phyloP scores from a whole-genome alignment of 192 early-diverging fungal species.

The Coemansia sp. region DNA sequence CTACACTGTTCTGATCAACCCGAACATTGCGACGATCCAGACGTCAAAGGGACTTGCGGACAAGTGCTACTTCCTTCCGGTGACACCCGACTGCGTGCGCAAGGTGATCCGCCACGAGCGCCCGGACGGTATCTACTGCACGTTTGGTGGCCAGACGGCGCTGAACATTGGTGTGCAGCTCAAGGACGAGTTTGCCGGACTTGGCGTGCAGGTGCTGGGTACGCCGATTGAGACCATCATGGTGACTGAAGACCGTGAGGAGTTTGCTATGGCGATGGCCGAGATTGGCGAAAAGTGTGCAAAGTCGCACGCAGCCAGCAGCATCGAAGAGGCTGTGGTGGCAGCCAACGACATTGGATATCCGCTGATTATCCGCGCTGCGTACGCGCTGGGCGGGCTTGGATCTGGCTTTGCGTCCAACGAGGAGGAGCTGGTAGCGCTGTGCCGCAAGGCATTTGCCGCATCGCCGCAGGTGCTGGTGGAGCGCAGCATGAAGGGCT shows the following conservation, averaged over 20 bases:
- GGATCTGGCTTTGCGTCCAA: conserved; percentile 97
- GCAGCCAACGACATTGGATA: conserved; percentile 90
- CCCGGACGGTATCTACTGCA: conserved; percentile 97
- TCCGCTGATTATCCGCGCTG: conserved; percentile 94
- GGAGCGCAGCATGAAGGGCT: conserved; percentile 97
- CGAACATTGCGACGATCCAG: conserved; percentile 99
- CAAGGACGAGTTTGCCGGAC: conserved; percentile 75
- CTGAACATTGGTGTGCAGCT: conserved; percentile 94
- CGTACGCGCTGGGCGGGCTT: conserved; percentile 93
- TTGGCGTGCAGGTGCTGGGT: conserved; percentile 92
- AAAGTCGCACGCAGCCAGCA: conserved; percentile 77
- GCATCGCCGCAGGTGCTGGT: conserved; percentile 92
- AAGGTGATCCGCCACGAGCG: conserved; percentile 94
- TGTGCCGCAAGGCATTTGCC: conserved; percentile 87
- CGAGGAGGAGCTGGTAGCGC: conserved; percentile 73
- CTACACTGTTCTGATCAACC: conserved; percentile 97
- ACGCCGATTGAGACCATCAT: conserved; percentile 95
- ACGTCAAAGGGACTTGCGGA: conserved; percentile 96
- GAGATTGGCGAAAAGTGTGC: conserved; percentile 93
- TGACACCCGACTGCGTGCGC: conserved; percentile 90
- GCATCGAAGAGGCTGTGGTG: conserved; percentile 78
- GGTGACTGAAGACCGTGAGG: conserved; percentile 95
- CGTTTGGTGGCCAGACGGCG: conserved; percentile 99
- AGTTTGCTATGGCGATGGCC: conserved; percentile 82
- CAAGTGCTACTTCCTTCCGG: conserved; percentile 97